A percentile compares a stretch with the other conserved stretches of the same genome.
Evolutionary conservation across 768 basidiomycete species (phyloP).

Genomic region (Favolaschia claudopus): DNA sequence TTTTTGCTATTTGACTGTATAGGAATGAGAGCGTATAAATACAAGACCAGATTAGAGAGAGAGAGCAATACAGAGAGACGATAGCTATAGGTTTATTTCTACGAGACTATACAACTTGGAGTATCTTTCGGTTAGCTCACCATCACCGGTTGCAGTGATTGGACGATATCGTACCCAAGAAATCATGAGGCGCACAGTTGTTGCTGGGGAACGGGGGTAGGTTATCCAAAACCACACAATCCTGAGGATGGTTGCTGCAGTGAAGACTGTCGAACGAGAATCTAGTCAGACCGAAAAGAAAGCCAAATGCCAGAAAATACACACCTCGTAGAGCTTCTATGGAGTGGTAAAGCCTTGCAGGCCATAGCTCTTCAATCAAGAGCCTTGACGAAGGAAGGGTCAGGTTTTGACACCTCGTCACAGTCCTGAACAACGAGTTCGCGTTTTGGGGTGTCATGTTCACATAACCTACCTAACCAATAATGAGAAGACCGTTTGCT

Average conservation of each 20-base stretch:
- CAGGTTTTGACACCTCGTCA: constrained; percentile 84
- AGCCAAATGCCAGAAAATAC: constrained; percentile 26
- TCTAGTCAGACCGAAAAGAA: neutral
- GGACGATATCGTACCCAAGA: too few species aligned
- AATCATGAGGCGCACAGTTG: too few species aligned
- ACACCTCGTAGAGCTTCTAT: constrained; percentile 84
- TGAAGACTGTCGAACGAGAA: constrained; percentile 73
- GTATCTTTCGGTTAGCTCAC: too few species aligned
- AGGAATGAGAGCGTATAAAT: too few species aligned
- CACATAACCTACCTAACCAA: constrained; percentile 84
- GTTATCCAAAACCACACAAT: too few species aligned
- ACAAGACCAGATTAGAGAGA: too few species aligned
- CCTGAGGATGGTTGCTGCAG: constrained; percentile 94
- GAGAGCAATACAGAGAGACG: too few species aligned
- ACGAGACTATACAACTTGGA: too few species aligned
- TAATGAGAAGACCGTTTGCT: neutral
- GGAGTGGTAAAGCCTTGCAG: constrained; percentile 73
- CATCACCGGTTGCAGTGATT: too few species aligned
- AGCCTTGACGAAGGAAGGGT: constrained; percentile 87
- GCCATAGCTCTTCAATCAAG: constrained; percentile 90
- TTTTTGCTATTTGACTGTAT: too few species aligned
- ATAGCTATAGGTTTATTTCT: too few species aligned
- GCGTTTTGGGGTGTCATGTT: constrained; percentile 88
- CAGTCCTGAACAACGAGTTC: constrained; percentile 90
- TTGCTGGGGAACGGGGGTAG: too few species aligned